Conservation (phyloP, 805 yeast genomes). For the Metschnikowia orientalis region DNA sequence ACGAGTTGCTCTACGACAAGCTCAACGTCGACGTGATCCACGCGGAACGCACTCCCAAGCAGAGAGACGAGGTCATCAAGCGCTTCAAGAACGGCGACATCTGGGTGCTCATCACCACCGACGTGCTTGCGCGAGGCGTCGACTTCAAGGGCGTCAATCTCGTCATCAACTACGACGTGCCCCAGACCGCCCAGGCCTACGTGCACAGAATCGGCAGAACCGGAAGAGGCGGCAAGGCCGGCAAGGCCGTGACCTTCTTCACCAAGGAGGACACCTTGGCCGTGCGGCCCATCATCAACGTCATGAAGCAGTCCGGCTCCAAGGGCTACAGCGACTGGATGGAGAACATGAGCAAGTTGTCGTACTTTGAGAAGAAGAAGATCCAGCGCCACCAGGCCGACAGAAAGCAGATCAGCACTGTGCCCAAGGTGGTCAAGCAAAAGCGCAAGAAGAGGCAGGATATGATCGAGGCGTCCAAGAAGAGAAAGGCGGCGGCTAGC, state of each 20-base stretch:
- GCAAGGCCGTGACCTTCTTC: conserved; percentile 86
- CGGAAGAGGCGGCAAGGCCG: conserved; percentile 88
- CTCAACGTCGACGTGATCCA: conserved; percentile 93
- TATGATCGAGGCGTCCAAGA: conserved; percentile 75
- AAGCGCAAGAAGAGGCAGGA: conserved; percentile 60
- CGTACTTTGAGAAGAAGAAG: conserved; percentile 56
- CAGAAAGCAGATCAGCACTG: conserved; percentile 79
- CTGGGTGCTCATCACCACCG: conserved; percentile 97
- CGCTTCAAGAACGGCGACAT: conserved; percentile 84
- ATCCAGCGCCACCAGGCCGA: conserved; percentile 55
- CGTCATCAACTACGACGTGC: conserved; percentile 95
- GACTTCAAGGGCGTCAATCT: conserved; percentile 94
- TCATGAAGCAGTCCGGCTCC: conserved; percentile 90
- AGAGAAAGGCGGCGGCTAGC: too few species aligned
- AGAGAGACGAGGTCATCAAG: conserved; percentile 80
- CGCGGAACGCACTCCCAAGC: conserved; percentile 86
- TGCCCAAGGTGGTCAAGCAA: conserved; percentile 61
- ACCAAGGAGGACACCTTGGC: conserved; percentile 81
- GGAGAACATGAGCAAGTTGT: conserved; percentile 61
- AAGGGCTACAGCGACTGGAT: conserved; percentile 76
- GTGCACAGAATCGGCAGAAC: conserved; percentile 99
- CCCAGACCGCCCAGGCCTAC: conserved; percentile 87
- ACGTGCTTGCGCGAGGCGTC: conserved; percentile 92
- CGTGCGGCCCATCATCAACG: conserved; percentile 82
- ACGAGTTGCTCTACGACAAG: conserved; percentile 87